A percentile compares a stretch with the other conserved stretches of the same genome.
Evolutionary conservation across 495 filamentous ascomycete species (phyloP).

Genomic region (Penicillium crystallinum): DNA sequence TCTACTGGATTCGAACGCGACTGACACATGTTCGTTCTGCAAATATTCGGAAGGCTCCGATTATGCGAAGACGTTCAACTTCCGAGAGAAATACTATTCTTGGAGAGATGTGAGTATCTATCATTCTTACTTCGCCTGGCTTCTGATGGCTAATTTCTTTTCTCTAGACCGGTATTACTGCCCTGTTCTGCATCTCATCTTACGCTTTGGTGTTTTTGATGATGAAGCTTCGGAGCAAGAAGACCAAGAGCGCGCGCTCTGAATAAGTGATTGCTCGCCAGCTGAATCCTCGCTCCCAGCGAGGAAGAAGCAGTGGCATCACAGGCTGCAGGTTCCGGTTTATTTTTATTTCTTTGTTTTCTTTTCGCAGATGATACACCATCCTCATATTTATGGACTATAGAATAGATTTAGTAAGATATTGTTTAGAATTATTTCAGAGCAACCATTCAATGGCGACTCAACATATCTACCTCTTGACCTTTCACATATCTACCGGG

Average conservation of each 20-base stretch:
- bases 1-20: constrained; percentile 50
- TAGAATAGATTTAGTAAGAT: too few relatives aligned
- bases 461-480: too few relatives aligned
- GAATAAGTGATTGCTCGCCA: constrained; percentile 7
- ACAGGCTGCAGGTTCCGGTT: too few relatives aligned
- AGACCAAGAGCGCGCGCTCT: constrained; percentile 35
- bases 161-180: constrained; percentile 36
- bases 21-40: constrained; percentile 59
- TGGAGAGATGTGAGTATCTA: constrained; percentile 39
- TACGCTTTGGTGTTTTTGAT: constrained; percentile 37
- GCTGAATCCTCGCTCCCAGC: neutral
- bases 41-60: constrained; percentile 36
- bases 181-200: constrained; percentile 38
- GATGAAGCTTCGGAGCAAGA: constrained; percentile 44
- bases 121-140: neutral
- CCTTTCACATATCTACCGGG: too few relatives aligned
- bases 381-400: too few relatives aligned
- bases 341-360: too few relatives aligned
- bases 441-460: too few relatives aligned
- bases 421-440: too few relatives aligned
- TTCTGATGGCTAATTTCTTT: constrained; percentile 6
- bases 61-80: constrained; percentile 37
- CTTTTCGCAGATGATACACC: too few relatives aligned
- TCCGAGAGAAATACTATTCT: constrained; percentile 35
- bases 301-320: too few relatives aligned